A percentile compares a stretch with the other conserved stretches of the same genome.
Conservation (phyloP, 164 flowering plant species). For the Amborella trichopoda region DNA sequence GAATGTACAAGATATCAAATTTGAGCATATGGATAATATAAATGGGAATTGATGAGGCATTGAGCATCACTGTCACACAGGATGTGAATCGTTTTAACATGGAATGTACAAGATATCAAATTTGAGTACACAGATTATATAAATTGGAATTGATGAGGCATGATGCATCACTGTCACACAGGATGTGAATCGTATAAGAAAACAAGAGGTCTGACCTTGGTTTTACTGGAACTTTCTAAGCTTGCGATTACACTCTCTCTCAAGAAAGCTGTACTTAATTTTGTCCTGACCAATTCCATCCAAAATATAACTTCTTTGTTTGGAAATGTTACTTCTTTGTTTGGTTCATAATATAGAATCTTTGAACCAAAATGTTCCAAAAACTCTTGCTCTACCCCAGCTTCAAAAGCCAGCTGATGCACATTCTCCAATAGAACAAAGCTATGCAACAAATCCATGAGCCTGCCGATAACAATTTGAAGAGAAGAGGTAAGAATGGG, state of each 20-base stretch:
- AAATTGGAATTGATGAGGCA: background rate
- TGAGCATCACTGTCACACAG: background rate
- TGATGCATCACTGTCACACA: background rate
- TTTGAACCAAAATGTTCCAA: constrained; percentile 40
- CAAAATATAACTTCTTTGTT: constrained; percentile 32
- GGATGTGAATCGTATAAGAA: background rate
- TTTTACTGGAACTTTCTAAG: constrained; percentile 9
- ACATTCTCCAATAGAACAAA: constrained; percentile 36
- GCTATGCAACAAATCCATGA: constrained; percentile 26
- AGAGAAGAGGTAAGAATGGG: constrained; percentile 18
- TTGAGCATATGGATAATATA: background rate
- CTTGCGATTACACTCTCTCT: constrained; percentile 24
- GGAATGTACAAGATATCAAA: background rate
- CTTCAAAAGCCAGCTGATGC: constrained; percentile 33
- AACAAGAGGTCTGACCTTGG: constrained; percentile 25
- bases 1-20: background rate
- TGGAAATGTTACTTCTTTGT: too few species aligned
- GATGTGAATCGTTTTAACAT: background rate
- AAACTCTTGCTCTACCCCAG: constrained; percentile 54
- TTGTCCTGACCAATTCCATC: constrained; percentile 42
- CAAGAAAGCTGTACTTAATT: constrained; percentile 35
- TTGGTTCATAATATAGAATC: constrained; percentile 19
- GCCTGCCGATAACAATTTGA: constrained; percentile 26
- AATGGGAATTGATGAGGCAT: background rate
- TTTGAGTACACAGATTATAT: background rate